These are phyloP conservation scores for Tulasnella sp. DNA, from an alignment of 768 basidiomycete species.

Conservation along the genomic window DNA sequence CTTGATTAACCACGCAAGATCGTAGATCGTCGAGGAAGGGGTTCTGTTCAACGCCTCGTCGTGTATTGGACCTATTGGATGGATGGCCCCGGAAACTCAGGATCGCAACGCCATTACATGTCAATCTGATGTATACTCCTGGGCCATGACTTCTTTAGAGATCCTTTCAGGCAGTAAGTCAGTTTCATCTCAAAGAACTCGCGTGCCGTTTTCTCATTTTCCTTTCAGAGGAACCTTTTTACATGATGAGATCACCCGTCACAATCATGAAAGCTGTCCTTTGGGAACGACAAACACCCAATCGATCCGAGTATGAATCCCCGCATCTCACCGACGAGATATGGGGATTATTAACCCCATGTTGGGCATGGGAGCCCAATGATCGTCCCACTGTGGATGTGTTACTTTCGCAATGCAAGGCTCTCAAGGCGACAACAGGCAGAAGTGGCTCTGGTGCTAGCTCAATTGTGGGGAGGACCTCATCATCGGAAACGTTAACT, in stretches of 20 bases:
- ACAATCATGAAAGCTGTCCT: background rate
- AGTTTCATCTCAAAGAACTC: no score
- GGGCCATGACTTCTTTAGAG: constrained; percentile 11
- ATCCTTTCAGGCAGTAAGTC: constrained; percentile 6
- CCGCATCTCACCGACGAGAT: background rate
- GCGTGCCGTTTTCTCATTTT: background rate
- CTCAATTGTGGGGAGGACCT: no score
- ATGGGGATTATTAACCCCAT: background rate
- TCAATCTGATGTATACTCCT: constrained; percentile 13
- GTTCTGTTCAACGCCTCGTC: no score
- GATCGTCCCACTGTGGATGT: background rate
- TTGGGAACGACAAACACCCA: background rate
- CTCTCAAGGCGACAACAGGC: no score
- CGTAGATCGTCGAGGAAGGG: constrained; percentile 10
- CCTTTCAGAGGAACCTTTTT: background rate
- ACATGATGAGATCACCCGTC: background rate
- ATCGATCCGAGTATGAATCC: background rate
- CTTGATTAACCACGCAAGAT: background rate
- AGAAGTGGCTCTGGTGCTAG: no score
- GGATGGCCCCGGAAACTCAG: constrained; percentile 4
- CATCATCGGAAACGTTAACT: no score
- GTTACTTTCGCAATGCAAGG: no score
- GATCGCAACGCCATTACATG: background rate
- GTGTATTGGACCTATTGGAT: no score
- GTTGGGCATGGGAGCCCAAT: background rate